Conservation (phyloP, 257 asterid species). For the Nicotiana attenuata region DNA sequence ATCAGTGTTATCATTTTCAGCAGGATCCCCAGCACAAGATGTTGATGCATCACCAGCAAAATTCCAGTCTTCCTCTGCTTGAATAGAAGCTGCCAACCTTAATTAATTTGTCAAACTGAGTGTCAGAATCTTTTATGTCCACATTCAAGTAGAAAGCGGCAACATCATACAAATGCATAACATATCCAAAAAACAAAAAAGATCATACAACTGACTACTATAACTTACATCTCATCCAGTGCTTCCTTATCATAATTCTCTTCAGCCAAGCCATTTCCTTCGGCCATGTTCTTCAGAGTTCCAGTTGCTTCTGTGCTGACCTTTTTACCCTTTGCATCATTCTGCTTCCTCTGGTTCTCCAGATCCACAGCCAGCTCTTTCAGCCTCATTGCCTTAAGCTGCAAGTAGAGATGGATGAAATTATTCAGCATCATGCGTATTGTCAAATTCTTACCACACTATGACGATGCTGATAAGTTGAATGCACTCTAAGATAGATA, state of each 20-base stretch:
- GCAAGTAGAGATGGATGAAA: slow-evolving; percentile 12
- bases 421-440: neutral
- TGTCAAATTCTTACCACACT: neutral
- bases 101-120: slow-evolving; percentile 37
- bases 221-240: slow-evolving; percentile 68
- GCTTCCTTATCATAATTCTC: slow-evolving; percentile 45
- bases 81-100: slow-evolving; percentile 98
- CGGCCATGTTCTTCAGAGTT: slow-evolving; percentile 10
- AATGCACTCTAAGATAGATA: neutral
- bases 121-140: slow-evolving; percentile 24
- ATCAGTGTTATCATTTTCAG: slow-evolving; percentile 39
- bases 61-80: slow-evolving; percentile 71
- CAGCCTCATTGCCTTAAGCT: slow-evolving; percentile 80
- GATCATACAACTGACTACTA: neutral
- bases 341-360: slow-evolving; percentile 64
- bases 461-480: neutral
- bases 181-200: neutral
- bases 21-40: slow-evolving; percentile 39
- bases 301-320: slow-evolving; percentile 25
- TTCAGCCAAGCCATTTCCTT: slow-evolving; percentile 10
- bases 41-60: slow-evolving; percentile 53
- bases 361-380: slow-evolving; percentile 68
- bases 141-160: neutral
- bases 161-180: neutral
- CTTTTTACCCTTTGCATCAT: slow-evolving; percentile 53